Percentiles rank a stretch among this genome's conserved stretches.
Conservation (phyloP, 129 eudicot genomes). For the Rutidosis leptorrhynchoides region DNA sequence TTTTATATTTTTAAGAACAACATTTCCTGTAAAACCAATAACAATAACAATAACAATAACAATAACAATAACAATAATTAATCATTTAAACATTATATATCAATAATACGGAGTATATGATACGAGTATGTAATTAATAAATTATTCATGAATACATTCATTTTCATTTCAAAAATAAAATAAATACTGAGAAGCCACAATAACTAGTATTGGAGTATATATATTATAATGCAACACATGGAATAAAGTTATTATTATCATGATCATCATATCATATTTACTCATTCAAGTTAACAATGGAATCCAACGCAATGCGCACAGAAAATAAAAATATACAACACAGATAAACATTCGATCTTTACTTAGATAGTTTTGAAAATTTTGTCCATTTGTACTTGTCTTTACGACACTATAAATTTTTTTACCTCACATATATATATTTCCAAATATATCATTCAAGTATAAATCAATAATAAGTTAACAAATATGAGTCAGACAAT, state of each 20-base stretch:
- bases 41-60: not conserved
- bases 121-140: not conserved
- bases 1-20: constrained; percentile 3
- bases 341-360: constrained; percentile 6
- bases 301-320: constrained; percentile 34
- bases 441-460: not conserved
- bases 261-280: constrained; percentile 15
- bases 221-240: not conserved
- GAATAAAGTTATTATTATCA: constrained; percentile 27
- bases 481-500: not conserved
- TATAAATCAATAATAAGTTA: not conserved
- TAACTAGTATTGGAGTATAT: not conserved
- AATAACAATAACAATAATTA: not conserved
- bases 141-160: too few species aligned
- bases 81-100: not conserved
- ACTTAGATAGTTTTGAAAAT: not conserved
- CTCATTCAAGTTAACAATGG: constrained; percentile 31
- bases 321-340: not conserved
- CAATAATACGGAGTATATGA: too few species aligned
- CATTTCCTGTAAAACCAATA: constrained; percentile 24
- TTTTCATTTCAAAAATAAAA: not conserved
- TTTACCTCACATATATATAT: not conserved
- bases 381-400: constrained; percentile 1
- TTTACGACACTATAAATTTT: not conserved
- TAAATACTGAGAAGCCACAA: not conserved